Conservation (phyloP, 2,329 filamentous ascomycete species). For the Fusarium praegraminearum region DNA sequence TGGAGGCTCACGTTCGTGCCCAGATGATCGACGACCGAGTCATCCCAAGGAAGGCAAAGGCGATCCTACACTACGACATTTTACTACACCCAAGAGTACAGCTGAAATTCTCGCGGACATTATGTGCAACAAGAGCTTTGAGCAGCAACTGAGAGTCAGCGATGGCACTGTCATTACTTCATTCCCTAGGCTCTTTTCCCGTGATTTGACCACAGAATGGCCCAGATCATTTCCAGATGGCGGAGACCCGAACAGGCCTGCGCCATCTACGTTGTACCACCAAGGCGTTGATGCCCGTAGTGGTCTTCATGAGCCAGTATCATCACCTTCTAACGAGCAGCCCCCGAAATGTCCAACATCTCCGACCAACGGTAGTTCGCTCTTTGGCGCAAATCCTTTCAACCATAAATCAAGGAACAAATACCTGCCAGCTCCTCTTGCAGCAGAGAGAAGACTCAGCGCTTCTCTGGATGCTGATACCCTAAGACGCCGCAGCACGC, state of each 20-base stretch:
- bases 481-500: slow-evolving; percentile 47
- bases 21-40: slow-evolving; percentile 31
- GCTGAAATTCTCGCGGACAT: slow-evolving; percentile 40
- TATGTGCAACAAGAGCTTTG: slow-evolving; percentile 32
- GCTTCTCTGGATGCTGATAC: slow-evolving; percentile 43
- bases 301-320: slow-evolving; percentile 20
- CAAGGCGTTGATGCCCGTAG: slow-evolving; percentile 51
- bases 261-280: slow-evolving; percentile 42
- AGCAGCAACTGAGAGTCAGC: slow-evolving; percentile 31
- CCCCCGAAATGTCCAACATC: slow-evolving; percentile 9
- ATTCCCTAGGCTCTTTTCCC: slow-evolving; percentile 51
- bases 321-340: slow-evolving; percentile 23
- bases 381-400: slow-evolving; percentile 47
- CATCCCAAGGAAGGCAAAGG: slow-evolving; percentile 12
- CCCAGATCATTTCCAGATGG: slow-evolving; percentile 42
- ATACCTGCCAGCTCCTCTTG: background rate
- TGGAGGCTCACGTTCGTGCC: slow-evolving; percentile 10
- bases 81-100: slow-evolving; percentile 32
- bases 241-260: slow-evolving; percentile 20
- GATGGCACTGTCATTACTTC: slow-evolving; percentile 50
- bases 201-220: slow-evolving; percentile 52
- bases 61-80: slow-evolving; percentile 41
- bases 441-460: slow-evolving; percentile 38
- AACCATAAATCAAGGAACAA: background rate
- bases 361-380: slow-evolving; percentile 23